Conservation (phyloP, 2,329 filamentous ascomycete genomes). For the Aspergillus fumigatiaffinis region DNA sequence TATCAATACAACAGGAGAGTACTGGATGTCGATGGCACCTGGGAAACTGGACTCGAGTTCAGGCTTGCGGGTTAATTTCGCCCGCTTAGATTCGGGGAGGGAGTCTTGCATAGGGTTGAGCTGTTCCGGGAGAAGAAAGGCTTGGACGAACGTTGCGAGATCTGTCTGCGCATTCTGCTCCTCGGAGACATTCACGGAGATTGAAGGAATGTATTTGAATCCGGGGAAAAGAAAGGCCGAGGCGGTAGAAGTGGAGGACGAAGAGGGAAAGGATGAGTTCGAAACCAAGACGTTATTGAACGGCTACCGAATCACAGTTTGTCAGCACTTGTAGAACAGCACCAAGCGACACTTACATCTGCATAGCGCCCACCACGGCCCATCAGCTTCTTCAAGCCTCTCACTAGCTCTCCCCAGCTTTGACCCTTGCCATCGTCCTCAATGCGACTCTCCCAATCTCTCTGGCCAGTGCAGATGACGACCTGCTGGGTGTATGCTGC, state of each 20-base stretch:
- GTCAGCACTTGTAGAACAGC: constrained; percentile 3
- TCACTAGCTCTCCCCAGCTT: constrained; percentile 48
- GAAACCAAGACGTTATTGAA: constrained; percentile 77
- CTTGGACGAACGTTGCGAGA: constrained; percentile 44
- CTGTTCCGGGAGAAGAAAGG: constrained; percentile 37
- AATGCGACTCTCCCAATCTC: constrained; percentile 79
- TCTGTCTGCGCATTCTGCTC: constrained; percentile 11
- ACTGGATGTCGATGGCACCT: constrained; percentile 62
- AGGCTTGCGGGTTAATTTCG: constrained; percentile 46
- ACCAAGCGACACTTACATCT: constrained; percentile 47
- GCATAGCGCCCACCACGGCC: constrained; percentile 63
- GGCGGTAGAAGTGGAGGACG: constrained; percentile 31
- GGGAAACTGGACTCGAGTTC: constrained; percentile 48
- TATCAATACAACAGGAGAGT: constrained; percentile 61
- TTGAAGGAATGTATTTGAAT: constrained; percentile 73
- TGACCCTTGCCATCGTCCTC: constrained; percentile 66
- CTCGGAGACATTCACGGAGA: constrained; percentile 60
- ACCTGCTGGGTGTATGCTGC: constrained; percentile 76
- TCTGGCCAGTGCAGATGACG: constrained; percentile 73
- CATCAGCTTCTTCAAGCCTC: constrained; percentile 65
- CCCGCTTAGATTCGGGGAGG: constrained; percentile 25
- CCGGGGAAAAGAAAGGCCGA: constrained; percentile 76
- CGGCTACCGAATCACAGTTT: constrained; percentile 52
- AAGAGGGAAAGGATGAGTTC: constrained; percentile 69
- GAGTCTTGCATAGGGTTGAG: constrained; percentile 32